phyloP scores from a whole-genome alignment of 2,329 filamentous ascomycete genomes.

The Pyrenochaeta sp. region DNA sequence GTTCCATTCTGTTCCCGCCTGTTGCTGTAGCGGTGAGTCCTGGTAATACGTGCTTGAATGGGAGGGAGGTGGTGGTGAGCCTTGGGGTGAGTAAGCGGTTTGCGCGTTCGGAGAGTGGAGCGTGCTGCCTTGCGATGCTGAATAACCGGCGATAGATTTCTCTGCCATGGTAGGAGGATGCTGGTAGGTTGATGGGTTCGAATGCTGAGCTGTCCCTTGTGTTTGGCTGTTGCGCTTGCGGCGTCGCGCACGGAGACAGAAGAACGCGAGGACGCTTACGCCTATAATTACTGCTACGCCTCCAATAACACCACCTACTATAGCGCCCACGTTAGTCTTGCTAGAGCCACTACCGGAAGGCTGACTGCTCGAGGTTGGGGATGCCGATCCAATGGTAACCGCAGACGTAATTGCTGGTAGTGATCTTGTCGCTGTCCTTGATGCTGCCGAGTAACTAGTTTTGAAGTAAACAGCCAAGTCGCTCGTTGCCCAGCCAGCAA shows the following conservation, averaged over 20 bases:
- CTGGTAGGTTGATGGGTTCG: too few relatives aligned
- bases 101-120: conserved; percentile 13
- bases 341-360: background rate
- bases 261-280: conserved; percentile 26
- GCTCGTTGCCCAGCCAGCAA: conserved; percentile 55
- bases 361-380: background rate
- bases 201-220: too few relatives aligned
- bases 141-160: conserved; percentile 3
- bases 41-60: conserved; percentile 1
- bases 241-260: conserved; percentile 32
- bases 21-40: conserved; percentile 1
- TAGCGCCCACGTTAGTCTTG: conserved; percentile 34
- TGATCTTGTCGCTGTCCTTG: conserved; percentile 59
- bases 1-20: background rate
- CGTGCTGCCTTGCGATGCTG: conserved; percentile 13
- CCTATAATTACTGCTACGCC: conserved; percentile 35
- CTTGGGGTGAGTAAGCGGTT: conserved; percentile 16
- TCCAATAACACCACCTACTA: conserved; percentile 48
- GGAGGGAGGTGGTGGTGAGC: conserved; percentile 11
- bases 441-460: conserved; percentile 54
- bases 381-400: too few relatives aligned
- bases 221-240: conserved; percentile 12
- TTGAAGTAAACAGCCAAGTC: conserved; percentile 63
- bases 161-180: background rate
- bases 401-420: conserved; percentile 29